These are phyloP conservation scores for Kwoniella shivajii DNA, from an alignment of 1,284 basidiomycete species.

Conservation along the genomic window DNA sequence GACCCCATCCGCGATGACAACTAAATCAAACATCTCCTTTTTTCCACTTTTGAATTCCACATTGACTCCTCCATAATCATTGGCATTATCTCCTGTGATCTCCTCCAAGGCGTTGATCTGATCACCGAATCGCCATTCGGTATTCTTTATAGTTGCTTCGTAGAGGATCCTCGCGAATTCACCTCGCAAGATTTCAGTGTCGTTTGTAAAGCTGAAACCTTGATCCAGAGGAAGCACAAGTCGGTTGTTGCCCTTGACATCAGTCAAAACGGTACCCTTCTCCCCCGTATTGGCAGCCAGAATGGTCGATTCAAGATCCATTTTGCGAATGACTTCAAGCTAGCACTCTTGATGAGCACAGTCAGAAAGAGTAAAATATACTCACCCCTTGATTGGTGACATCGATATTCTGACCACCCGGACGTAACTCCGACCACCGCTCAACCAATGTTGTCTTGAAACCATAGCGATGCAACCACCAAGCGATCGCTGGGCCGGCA, in stretches of 20 bases:
- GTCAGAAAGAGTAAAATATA: not conserved
- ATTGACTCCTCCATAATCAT: not conserved
- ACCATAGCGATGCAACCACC: constrained; percentile 35
- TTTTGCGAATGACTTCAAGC: constrained; percentile 35
- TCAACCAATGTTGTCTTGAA: constrained; percentile 48
- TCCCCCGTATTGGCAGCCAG: constrained; percentile 39
- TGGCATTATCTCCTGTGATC: too few species aligned
- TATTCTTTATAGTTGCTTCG: constrained; percentile 23
- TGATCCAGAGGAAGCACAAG: constrained; percentile 9
- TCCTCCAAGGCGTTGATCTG: not conserved
- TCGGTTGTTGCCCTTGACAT: not conserved
- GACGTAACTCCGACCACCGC: constrained; percentile 30
- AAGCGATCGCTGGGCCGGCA: constrained; percentile 48
- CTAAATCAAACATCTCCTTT: not conserved
- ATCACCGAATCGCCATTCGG: constrained; percentile 31
- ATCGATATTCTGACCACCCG: constrained; percentile 51
- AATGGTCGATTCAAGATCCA: constrained; percentile 40
- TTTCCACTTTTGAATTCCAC: constrained; percentile 10
- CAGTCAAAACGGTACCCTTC: constrained; percentile 24
- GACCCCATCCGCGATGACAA: constrained; percentile 7
- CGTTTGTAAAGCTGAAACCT: constrained; percentile 18
- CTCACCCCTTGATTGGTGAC: constrained; percentile 35
- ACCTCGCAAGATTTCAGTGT: constrained; percentile 46
- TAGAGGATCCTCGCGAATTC: constrained; percentile 50
- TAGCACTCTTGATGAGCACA: not conserved